Evolutionary conservation across 176 grass and related monocot species (phyloP).

Genomic region (Carex parvula): DNA sequence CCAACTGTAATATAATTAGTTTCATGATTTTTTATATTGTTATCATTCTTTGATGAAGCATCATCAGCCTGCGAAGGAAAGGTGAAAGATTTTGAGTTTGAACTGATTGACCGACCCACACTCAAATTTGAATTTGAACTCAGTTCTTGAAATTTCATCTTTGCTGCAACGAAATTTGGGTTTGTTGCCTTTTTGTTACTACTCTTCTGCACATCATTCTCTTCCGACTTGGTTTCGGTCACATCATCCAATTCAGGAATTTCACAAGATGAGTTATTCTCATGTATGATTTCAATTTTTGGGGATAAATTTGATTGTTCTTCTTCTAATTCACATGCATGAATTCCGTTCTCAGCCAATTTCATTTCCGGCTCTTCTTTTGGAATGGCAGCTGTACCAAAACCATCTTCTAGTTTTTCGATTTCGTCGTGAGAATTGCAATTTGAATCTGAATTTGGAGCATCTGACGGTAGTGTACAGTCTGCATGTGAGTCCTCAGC

Average conservation of each 20-base stretch:
- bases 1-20: slow-evolving; percentile 31
- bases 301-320: slow-evolving; percentile 5
- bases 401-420: slow-evolving; percentile 27
- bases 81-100: slow-evolving; percentile 26
- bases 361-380: slow-evolving; percentile 34
- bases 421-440: slow-evolving; percentile 31
- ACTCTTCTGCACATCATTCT: slow-evolving; percentile 46
- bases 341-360: slow-evolving; percentile 33
- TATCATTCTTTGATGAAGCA: slow-evolving; percentile 36
- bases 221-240: slow-evolving; percentile 33
- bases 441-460: slow-evolving; percentile 4
- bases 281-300: neutral
- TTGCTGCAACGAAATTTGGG: slow-evolving; percentile 84
- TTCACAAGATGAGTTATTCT: slow-evolving; percentile 32
- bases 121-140: slow-evolving; percentile 45
- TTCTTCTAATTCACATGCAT: slow-evolving; percentile 6
- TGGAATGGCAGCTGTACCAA: neutral
- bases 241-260: slow-evolving; percentile 31
- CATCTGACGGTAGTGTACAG: neutral
- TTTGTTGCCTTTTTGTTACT: slow-evolving; percentile 48
- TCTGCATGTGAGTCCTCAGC: neutral
- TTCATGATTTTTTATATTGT: slow-evolving; percentile 33
- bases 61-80: slow-evolving; percentile 16
- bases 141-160: slow-evolving; percentile 85
- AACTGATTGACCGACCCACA: slow-evolving; percentile 35